A percentile compares a stretch with the other conserved stretches of the same genome.
These are phyloP conservation scores for Planoprotostelium fungivorum DNA, from an alignment of 78 protist species.

Conservation along the genomic window DNA sequence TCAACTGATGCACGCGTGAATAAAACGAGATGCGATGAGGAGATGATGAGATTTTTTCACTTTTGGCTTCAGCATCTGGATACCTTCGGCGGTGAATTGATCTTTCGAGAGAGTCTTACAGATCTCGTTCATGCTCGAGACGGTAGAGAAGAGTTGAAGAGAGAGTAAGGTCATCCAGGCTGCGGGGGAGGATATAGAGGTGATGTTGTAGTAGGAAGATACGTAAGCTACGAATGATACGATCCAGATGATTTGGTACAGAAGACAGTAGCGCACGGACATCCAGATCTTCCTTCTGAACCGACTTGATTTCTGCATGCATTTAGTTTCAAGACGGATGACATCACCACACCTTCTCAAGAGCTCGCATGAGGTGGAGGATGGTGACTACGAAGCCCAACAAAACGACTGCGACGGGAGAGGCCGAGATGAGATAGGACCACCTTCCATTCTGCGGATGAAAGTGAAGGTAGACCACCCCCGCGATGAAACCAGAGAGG, in stretches of 20 bases:
- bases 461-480: too few relatives aligned
- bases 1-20: too few relatives aligned
- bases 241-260: neutral
- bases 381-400: neutral
- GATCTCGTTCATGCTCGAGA: neutral
- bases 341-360: neutral
- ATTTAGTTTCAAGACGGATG: neutral
- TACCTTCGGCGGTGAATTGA: neutral
- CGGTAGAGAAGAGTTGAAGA: neutral
- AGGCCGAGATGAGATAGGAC: too few relatives aligned
- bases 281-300: neutral
- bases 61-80: neutral
- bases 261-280: neutral
- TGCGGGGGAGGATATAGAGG: neutral
- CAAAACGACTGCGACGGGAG: neutral
- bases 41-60: too few relatives aligned
- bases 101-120: neutral
- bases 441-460: too few relatives aligned
- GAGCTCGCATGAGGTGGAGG: neutral
- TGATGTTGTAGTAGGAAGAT: neutral
- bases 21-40: too few relatives aligned
- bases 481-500: too few relatives aligned
- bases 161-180: neutral
- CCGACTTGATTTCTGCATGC: neutral
- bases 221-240: neutral